These are phyloP conservation scores for Plasmodium coatneyi DNA, from an alignment of 169 alveolate genomes.

Conservation along the genomic window DNA sequence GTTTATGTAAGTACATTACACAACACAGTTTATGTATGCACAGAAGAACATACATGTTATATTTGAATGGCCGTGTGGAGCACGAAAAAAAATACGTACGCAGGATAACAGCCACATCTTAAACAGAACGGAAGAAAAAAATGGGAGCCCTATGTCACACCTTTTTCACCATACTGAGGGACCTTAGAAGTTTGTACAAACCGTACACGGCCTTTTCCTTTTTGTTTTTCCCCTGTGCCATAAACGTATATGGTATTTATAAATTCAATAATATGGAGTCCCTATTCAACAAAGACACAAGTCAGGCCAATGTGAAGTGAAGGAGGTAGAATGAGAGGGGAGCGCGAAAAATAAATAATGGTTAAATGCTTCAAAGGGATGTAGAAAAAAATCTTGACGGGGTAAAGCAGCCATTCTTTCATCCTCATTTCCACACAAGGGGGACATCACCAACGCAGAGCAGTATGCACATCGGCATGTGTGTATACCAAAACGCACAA, in stretches of 20 bases:
- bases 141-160: conserved; percentile 67
- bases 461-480: neutral
- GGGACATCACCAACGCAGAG: neutral
- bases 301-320: conserved; percentile 25
- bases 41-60: neutral
- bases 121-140: neutral
- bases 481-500: neutral
- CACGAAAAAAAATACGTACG: neutral
- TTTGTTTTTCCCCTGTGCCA: conserved; percentile 69
- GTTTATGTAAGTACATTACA: neutral
- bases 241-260: conserved; percentile 66
- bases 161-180: conserved; percentile 42
- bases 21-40: neutral
- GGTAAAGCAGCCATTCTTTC: neutral
- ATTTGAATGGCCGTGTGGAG: neutral
- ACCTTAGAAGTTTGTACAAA: conserved; percentile 64
- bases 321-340: conserved; percentile 10
- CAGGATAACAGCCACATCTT: neutral
- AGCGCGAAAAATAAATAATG: neutral
- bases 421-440: neutral
- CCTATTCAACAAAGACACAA: conserved; percentile 20
- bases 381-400: neutral
- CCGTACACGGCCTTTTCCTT: conserved; percentile 75
- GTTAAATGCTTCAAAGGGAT: neutral
- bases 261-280: conserved; percentile 48